Base-by-base conservation (phyloP, 352 stramenopile species). In the Pythium sukuiense region DNA sequence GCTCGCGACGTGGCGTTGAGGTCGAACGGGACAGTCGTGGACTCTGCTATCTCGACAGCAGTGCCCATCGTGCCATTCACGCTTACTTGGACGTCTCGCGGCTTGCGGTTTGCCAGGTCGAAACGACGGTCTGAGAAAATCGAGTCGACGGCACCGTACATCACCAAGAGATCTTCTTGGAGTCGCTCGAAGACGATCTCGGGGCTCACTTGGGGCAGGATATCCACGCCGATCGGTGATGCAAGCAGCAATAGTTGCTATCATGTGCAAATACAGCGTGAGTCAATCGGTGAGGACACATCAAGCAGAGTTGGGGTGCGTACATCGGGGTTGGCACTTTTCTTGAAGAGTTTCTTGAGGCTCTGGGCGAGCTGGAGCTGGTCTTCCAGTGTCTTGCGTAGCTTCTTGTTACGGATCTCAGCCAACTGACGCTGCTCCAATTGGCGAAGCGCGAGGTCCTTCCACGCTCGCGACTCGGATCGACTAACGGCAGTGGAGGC, bases 281-380 rank as follows among this genome's bases (percentile, higher is more conserved):
- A 54, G 46, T 30, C n/a, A 16, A 29, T 18, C 18, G 20, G 11
- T 13, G 26, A 54, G n/a, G 18, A 27, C 46, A 32, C 18, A 8
- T 5, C 14, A 32, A 54, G 26, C 14, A 52, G 8, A 8, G 16
- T 16, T 45, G 6, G 13, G 13, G 8, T 14, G 27, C 53, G 16
- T 27, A 43, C 54, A 13, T 48, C 54, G 2, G 54, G 30, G 35
- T 48, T 33, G 27, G 30, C 16, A 13, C 12, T 59, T 32, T 75
- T 70, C 24, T 73, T 75, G 26, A 77, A 49, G 20, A 72, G 68
- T 16, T 76, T 67, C 58, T 80, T 63, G 3, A 80, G 70, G 2
- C 70, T 72, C 32, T 71, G 48, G 16, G 70, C 55, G n/a, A 62
- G 26, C 6, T 49, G 35, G 18, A 62, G 12, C 20, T 62, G 55